Evolutionary conservation across 441 rosid genomes (phyloP), one percentile per base, ranked within the genome.

Genomic region (California macrophylla): DNA sequence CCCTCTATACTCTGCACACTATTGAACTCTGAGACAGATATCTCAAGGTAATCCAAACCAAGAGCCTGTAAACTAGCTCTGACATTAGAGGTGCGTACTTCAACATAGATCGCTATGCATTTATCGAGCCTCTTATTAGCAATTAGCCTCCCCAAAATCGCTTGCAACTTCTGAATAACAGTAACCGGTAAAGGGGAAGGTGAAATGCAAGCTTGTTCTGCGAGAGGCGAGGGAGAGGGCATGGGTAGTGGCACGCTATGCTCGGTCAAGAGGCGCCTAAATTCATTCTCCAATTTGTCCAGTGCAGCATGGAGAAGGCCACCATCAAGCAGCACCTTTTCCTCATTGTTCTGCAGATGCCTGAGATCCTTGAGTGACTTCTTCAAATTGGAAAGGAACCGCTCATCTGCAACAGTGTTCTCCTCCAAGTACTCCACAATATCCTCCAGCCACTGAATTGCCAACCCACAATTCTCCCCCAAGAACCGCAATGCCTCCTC

Each of bases 361-460:
- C 92, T 78, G 24, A 92, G 86, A 70, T 79, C 79, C 80, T 69
- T 85, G 82, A 93, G 74, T 0, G 84, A 84, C 45, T 82, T 86
- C 83, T 90, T 94, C 82, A 92, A 64, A 75, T 76, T 87, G 2
- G 73, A 82, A 72, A 94, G 87, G 67, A 86, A 92, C 76, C 78
- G 79, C 42, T 83, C 82, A 79, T 92, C 97, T 0, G 97, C 98
- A 72, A 94, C 85, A 4, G 45, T 69, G 70, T 94, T 90, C 74
- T 94, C 97, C 79, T 87, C 97, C 80, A 94, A 71, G 76, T 90
- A 94, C 89, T 94, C 98, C 29, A 94, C 89, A 25, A 94, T 94
- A 78, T 94, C 98, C 80, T 91, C 97, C 82, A 94, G 69, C 98
- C 98, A 94, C 82, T 94, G 98, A 62, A 94, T 81, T 42, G 98